These are phyloP conservation scores for Piper betle DNA, from an alignment of 164 flowering plant species.

Conservation along the genomic window DNA sequence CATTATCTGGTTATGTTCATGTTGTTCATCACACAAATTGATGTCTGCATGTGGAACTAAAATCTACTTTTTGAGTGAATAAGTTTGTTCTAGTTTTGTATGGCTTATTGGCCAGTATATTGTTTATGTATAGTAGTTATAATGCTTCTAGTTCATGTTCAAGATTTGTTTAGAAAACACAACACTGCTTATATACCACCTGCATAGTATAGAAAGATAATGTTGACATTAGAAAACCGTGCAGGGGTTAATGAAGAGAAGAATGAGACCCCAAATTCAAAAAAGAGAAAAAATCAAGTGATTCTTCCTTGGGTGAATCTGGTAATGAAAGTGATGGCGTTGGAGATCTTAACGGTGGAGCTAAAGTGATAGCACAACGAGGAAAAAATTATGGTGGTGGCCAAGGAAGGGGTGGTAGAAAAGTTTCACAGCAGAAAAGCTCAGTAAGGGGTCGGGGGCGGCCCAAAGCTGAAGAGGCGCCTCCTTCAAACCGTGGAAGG, in stretches of 20 bases:
- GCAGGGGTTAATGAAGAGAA: slow-evolving; percentile 26
- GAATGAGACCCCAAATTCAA: slow-evolving; percentile 14
- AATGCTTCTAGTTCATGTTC: too few species aligned
- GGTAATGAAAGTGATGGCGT: slow-evolving; percentile 20
- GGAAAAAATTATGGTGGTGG: slow-evolving; percentile 43
- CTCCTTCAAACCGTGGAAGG: slow-evolving; percentile 26
- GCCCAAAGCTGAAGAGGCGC: slow-evolving; percentile 24
- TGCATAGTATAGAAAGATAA: not conserved
- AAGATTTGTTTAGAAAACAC: not conserved
- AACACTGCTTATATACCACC: not conserved
- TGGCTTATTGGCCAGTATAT: too few species aligned
- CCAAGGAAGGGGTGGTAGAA: slow-evolving; percentile 34
- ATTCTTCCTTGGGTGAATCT: slow-evolving; percentile 47
- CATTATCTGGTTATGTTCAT: not conserved
- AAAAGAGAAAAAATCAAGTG: slow-evolving; percentile 52
- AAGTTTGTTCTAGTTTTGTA: not conserved
- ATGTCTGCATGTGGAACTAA: not conserved
- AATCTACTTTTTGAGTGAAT: not conserved
- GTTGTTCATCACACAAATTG: not conserved
- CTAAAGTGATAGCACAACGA: slow-evolving; percentile 14
- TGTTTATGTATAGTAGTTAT: too few species aligned
- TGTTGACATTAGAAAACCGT: not conserved
- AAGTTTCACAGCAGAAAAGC: slow-evolving; percentile 16
- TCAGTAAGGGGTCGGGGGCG: slow-evolving; percentile 55
- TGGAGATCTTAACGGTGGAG: slow-evolving; percentile 34